Base-by-base conservation (phyloP, 495 filamentous ascomycete species). In the Neurospora tetraspora region DNA sequence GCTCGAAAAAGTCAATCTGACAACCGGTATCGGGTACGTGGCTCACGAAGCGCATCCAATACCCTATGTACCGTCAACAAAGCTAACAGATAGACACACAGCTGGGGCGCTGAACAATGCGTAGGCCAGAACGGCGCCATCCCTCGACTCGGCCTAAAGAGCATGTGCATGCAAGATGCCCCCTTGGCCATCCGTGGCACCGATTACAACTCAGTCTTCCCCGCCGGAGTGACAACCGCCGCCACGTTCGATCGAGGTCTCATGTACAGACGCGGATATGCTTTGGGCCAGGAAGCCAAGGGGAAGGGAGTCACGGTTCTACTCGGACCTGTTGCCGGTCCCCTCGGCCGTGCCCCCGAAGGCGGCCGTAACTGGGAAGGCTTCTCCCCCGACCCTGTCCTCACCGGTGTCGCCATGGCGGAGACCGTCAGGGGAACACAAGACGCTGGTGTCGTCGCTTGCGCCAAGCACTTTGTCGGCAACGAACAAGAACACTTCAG, bases 341-440 rank as follows among this genome's bases (percentile, higher is more conserved):
- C 96, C 2, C 81, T 96, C 40, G 93, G 93, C 31, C 88, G 92
- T 68, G 79, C 84, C 34, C 90, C 94, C 2, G 89, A 89, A 71
- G 92, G 89, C 39, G 96, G 96, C n/a, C 88, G 96, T 38, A 96
- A 95, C 81, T 98, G 96, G 96, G 92, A 93, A 81, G 89, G 92
- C 11, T 89, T 88, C 79, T 89, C 91, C 4, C 89, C 91, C 11
- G 93, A 95, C 75, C 92, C 92, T 0, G 91, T 90, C 38, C 85
- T 95, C 47, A 93, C 91, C 10, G 93, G 93, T 73, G 79, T 90
- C 61, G 87, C 86, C 70, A 92, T 96, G 75, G 85, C 86, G 71
- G 87, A 93, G 79, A 91, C 92, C 0, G 87, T 96, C 77, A 88
- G 90, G 79, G 93, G 93, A 61, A 92, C 94, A 65, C 93, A 97